Conservation (phyloP, 805 yeast genomes). For the Candida schatavii region DNA sequence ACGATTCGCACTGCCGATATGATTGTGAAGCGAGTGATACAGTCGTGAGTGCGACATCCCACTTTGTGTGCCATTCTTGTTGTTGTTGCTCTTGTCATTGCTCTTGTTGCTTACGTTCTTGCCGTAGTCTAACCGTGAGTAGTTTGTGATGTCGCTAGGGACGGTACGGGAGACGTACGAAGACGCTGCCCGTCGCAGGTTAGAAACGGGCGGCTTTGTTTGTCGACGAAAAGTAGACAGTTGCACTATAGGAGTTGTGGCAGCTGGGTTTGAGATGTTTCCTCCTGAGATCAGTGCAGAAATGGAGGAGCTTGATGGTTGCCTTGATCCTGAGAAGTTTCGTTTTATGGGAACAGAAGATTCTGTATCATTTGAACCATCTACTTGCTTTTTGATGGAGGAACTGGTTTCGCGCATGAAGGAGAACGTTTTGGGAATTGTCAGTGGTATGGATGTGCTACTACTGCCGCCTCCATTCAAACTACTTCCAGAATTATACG, state of each 20-base stretch:
- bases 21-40: background rate
- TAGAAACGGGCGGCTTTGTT: background rate
- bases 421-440: conserved; percentile 17
- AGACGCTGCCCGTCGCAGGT: background rate
- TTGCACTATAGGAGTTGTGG: no score
- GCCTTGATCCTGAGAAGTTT: background rate
- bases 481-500: background rate
- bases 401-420: conserved; percentile 42
- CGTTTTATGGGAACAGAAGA: background rate
- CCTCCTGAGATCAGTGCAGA: background rate
- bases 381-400: conserved; percentile 25
- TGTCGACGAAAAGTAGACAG: background rate
- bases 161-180: conserved; percentile 1
- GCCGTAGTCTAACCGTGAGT: background rate
- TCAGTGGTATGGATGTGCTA: no score
- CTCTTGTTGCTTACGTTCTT: no score
- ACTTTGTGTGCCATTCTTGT: no score
- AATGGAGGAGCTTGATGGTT: background rate
- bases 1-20: no score
- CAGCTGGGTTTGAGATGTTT: no score
- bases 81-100: no score
- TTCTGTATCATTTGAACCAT: background rate
- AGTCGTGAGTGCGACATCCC: background rate
- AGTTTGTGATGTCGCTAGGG: background rate
- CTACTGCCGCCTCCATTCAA: background rate